Conservation (phyloP, 768 basidiomycete species). For the Mycena rosella region DNA sequence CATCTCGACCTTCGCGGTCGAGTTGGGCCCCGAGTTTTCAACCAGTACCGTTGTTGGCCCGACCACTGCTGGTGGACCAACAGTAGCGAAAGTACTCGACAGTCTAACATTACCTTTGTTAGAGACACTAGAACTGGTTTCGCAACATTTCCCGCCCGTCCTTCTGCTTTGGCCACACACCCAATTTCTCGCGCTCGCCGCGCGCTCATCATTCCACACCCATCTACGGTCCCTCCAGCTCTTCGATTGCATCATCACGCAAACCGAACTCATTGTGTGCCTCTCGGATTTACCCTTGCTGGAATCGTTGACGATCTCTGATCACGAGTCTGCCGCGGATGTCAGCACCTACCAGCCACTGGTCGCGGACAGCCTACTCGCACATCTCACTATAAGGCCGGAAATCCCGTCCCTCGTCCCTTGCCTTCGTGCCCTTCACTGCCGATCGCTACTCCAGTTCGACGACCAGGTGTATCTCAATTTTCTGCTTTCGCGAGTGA, state of each 20-base stretch:
- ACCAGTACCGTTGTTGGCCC: no score
- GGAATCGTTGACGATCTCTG: not conserved
- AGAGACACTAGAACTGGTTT: no score
- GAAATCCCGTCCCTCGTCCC: not conserved
- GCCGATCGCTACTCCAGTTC: not conserved
- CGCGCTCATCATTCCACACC: not conserved
- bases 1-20: no score
- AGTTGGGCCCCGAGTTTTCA: no score
- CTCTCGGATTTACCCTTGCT: not conserved
- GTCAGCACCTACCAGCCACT: not conserved
- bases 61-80: no score
- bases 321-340: not conserved
- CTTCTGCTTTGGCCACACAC: not conserved
- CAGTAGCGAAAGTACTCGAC: no score
- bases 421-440: not conserved
- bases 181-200: not conserved
- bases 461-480: not conserved
- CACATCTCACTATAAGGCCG: not conserved
- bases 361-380: not conserved
- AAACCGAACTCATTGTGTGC: not conserved
- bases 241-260: not conserved
- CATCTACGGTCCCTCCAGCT: not conserved
- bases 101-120: no score
- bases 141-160: not conserved
- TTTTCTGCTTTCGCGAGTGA: not conserved